Percentiles rank a stretch among this genome's conserved stretches.
Conservation (phyloP, 1,284 basidiomycete genomes). For the Rugosomyces carneus region DNA sequence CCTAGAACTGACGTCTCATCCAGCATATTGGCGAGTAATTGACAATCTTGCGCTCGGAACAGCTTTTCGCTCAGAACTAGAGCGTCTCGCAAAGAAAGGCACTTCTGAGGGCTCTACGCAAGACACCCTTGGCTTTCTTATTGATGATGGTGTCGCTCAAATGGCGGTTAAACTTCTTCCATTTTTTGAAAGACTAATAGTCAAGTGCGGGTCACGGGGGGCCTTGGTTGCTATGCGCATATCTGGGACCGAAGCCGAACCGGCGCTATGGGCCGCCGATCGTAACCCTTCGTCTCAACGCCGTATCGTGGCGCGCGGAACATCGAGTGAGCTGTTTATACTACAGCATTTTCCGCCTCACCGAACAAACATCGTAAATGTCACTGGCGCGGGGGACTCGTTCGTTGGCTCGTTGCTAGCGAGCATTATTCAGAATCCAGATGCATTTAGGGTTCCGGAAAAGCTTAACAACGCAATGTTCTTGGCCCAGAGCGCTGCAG, state of each 20-base stretch:
- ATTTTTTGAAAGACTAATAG: constrained; percentile 72
- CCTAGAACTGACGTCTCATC: constrained; percentile 43
- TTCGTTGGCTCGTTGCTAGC: constrained; percentile 76
- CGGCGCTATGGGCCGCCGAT: constrained; percentile 42
- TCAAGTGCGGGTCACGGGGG: constrained; percentile 77
- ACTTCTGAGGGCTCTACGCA: constrained; percentile 35
- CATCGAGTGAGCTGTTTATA: constrained; percentile 42
- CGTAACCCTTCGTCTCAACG: constrained; percentile 41
- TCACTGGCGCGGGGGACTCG: constrained; percentile 89
- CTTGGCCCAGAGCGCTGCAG: constrained; percentile 59
- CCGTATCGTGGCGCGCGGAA: constrained; percentile 47
- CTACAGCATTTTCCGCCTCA: constrained; percentile 69
- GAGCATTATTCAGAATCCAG: constrained; percentile 38
- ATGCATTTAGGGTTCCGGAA: constrained; percentile 39
- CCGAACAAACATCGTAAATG: constrained; percentile 48
- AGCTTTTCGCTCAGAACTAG: constrained; percentile 59
- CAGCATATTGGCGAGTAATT: constrained; percentile 59
- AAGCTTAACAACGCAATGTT: constrained; percentile 38
- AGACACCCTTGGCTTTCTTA: constrained; percentile 58
- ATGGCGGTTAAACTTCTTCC: constrained; percentile 79
- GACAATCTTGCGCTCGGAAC: constrained; percentile 58
- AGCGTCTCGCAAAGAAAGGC: constrained; percentile 45
- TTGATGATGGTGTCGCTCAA: constrained; percentile 63
- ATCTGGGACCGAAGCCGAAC: constrained; percentile 31
- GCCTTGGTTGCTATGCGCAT: constrained; percentile 59